Evolutionary conservation across 2,329 filamentous ascomycete species (phyloP).

Genomic region (Rhynchosporium secalis): DNA sequence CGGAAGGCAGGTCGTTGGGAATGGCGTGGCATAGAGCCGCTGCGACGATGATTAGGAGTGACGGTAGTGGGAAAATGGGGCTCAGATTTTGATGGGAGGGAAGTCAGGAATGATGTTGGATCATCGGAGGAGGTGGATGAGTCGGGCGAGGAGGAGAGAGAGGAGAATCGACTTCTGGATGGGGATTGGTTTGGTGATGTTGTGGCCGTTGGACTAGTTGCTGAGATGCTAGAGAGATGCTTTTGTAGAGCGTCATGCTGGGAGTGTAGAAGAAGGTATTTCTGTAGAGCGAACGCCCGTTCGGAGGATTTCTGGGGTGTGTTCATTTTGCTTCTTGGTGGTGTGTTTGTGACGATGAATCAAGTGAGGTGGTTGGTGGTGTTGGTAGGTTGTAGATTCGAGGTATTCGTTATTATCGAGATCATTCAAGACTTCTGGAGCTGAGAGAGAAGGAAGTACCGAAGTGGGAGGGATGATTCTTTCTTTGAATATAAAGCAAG

Average conservation of each 20-base stretch:
- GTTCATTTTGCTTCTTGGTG: constrained; percentile 14
- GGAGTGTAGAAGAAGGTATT: constrained; percentile 41
- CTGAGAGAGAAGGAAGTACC: background rate
- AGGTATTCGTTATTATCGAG: constrained; percentile 7
- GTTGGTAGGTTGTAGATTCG: background rate
- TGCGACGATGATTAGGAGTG: constrained; percentile 21
- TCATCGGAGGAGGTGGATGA: constrained; percentile 21
- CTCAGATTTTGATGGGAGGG: background rate
- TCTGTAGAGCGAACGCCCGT: constrained; percentile 40
- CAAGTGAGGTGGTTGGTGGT: constrained; percentile 4
- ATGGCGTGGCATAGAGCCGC: constrained; percentile 17
- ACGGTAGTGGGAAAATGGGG: background rate
- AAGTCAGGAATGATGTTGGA: background rate
- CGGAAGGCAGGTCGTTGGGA: constrained; percentile 17
- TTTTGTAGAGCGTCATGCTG: constrained; percentile 41
- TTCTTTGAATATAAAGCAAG: background rate
- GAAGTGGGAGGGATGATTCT: background rate
- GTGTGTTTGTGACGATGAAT: background rate
- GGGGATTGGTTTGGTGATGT: constrained; percentile 16
- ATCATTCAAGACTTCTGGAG: background rate
- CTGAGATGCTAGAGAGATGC: constrained; percentile 34
- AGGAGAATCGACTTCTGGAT: constrained; percentile 22
- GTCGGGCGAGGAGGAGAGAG: constrained; percentile 29
- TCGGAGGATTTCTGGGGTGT: constrained; percentile 33
- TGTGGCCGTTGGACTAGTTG: constrained; percentile 19